Base-by-base conservation (phyloP, 495 filamentous ascomycete species). In the Poronia punctata region DNA sequence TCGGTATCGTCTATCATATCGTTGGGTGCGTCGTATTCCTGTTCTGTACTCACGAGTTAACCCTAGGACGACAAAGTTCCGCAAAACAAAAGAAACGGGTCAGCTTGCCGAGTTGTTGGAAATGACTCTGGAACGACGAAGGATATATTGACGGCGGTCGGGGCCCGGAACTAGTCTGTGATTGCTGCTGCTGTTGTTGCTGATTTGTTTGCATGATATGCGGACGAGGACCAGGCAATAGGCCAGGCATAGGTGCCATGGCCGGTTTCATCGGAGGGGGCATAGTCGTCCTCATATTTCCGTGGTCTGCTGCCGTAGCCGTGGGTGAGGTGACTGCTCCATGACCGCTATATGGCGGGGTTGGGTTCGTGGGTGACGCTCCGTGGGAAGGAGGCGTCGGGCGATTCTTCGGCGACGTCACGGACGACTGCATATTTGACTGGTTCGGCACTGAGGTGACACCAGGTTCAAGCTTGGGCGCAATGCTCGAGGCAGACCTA, bases 11-110 rank as follows among this genome's bases (percentile, higher is more conserved):
- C 90, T 59, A 92, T 79, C 75, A 95, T 85, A 49, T 95, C 88
- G 56, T 84, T 80, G 71, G 92, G 85, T 40, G 92, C 88, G 65
- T 98, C 92, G 71, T 97, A 97, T 72, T 98, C 92, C 75, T 95
- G 90, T 72, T 97, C 92, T 98, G 76, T 75, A 80, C 64, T 74
- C 67, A 84, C 72, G 73, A 60, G 77, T 77, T 86, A 68, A 84
- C 69, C 68, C 78, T 86, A 85, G 82, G 81, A 86, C 80, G 75
- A 77, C 79, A 82, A 56, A 82, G 82, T 70, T 83, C 76, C 70
- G 75, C 75, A 67, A 71, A 40, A 61, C 61, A 61, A 54, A 74
- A 48, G 59, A 72, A 68, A 66, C 58, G 77, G 80, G 82, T 57
- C 68, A 80, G 72, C 90, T 85, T 89, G 86, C 92, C 92, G 70